phyloP scores from a whole-genome alignment of 176 grass and related monocot genomes.

The Bothriochloa decipiens region DNA sequence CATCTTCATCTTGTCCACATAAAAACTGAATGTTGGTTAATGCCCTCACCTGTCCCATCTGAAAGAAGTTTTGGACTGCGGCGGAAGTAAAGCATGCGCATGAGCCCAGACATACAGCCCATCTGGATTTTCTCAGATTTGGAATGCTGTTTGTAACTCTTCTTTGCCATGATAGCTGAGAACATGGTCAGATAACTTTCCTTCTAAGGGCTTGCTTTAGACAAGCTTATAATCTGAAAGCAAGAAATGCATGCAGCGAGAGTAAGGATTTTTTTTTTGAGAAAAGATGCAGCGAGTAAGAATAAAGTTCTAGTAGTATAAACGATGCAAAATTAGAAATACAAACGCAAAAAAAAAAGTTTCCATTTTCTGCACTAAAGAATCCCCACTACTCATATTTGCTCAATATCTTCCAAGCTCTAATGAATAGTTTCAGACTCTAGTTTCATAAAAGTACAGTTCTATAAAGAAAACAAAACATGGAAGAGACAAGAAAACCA shows the following conservation, averaged over 20 bases:
- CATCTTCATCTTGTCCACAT: neutral
- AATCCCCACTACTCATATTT: constrained; percentile 26
- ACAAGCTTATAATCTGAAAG: constrained; percentile 42
- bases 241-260: constrained; percentile 1
- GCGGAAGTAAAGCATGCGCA: constrained; percentile 84
- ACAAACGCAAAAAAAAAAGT: constrained; percentile 19
- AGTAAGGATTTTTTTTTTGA: no score
- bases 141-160: constrained; percentile 34
- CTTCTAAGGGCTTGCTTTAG: constrained; percentile 24
- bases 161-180: constrained; percentile 67
- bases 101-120: constrained; percentile 74
- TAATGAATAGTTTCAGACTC: constrained; percentile 13
- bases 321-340: constrained; percentile 4
- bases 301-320: constrained; percentile 19
- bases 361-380: neutral
- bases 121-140: constrained; percentile 48
- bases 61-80: constrained; percentile 73
- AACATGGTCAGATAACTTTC: constrained; percentile 39
- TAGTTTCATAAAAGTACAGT: constrained; percentile 32
- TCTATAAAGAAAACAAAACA: constrained; percentile 19
- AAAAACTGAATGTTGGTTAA: constrained; percentile 25
- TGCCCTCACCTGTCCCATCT: constrained; percentile 64
- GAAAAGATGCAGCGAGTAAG: neutral
- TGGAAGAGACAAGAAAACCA: constrained; percentile 1
- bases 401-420: constrained; percentile 21